phyloP scores from a whole-genome alignment of 2,329 filamentous ascomycete genomes.

The Paecilomyces dactylethromorphus region DNA sequence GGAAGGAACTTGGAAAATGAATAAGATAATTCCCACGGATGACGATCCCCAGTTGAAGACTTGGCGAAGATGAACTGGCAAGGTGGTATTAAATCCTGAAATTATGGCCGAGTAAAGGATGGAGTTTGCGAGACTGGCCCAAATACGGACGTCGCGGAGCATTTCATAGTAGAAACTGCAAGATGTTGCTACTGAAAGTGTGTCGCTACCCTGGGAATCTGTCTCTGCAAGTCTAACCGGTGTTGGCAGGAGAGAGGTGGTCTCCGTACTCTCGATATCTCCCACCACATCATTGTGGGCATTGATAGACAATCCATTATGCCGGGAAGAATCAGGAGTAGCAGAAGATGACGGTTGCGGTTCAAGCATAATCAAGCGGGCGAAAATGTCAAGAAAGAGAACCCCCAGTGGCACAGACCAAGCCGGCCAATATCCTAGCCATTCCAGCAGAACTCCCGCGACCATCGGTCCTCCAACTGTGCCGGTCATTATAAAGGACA shows the following conservation, averaged over 20 bases:
- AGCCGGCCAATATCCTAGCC: conserved; percentile 14
- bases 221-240: too few relatives aligned
- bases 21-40: conserved; percentile 12
- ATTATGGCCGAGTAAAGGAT: conserved; percentile 6
- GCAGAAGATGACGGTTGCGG: too few relatives aligned
- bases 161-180: conserved; percentile 10
- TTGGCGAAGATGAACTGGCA: conserved; percentile 15
- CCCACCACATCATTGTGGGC: too few relatives aligned
- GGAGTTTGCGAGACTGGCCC: conserved; percentile 5
- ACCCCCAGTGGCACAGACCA: conserved; percentile 12
- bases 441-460: conserved; percentile 13
- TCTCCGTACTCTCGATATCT: too few relatives aligned
- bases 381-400: conserved; percentile 15
- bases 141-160: conserved; percentile 7
- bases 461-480: conserved; percentile 11
- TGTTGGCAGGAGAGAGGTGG: too few relatives aligned
- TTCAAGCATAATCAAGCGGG: conserved; percentile 18
- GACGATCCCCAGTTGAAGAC: conserved; percentile 16
- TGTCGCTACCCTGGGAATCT: background rate
- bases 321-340: too few relatives aligned
- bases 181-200: background rate
- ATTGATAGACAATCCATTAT: too few relatives aligned
- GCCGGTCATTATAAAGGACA: conserved; percentile 10
- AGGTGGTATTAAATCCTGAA: conserved; percentile 15
- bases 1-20: background rate